Conservation (phyloP, 2,329 filamentous ascomycete genomes). For the Pezicula rhizophila region DNA sequence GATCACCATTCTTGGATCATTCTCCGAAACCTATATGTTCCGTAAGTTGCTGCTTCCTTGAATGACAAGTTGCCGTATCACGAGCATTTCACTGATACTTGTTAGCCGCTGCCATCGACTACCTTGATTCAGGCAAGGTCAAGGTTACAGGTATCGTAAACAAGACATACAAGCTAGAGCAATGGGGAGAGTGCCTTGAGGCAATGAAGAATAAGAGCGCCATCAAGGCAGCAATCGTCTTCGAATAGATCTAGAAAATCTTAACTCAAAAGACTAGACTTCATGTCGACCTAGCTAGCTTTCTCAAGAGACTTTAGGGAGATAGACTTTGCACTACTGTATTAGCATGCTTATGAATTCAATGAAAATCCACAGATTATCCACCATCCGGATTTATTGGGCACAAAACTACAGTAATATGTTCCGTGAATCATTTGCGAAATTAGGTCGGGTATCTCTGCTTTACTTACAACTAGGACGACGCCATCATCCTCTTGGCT, state of each 20-base stretch:
- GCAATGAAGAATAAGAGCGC: slow-evolving; percentile 66
- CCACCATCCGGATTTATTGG: no score
- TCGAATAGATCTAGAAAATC: slow-evolving; percentile 40
- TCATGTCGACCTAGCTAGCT: background rate
- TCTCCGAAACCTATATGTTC: slow-evolving; percentile 71
- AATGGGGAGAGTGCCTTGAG: slow-evolving; percentile 65
- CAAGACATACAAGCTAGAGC: slow-evolving; percentile 67
- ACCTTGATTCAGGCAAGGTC: slow-evolving; percentile 53
- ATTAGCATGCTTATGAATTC: slow-evolving; percentile 1
- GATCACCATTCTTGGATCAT: slow-evolving; percentile 67
- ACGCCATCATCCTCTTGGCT: slow-evolving; percentile 15
- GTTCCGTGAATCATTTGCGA: background rate
- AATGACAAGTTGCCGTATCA: slow-evolving; percentile 24
- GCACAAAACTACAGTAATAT: no score
- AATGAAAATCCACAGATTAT: no score
- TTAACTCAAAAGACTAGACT: background rate
- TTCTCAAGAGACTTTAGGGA: background rate
- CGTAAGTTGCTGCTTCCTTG: slow-evolving; percentile 31
- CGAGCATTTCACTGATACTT: no score
- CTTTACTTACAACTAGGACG: background rate
- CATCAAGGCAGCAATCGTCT: slow-evolving; percentile 69
- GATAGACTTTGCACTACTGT: background rate
- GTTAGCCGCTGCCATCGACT: slow-evolving; percentile 47
- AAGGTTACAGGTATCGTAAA: slow-evolving; percentile 65
- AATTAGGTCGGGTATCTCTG: background rate